These are phyloP conservation scores for Phialophora expanda DNA, from an alignment of 2,329 filamentous ascomycete species.

Conservation along the genomic window DNA sequence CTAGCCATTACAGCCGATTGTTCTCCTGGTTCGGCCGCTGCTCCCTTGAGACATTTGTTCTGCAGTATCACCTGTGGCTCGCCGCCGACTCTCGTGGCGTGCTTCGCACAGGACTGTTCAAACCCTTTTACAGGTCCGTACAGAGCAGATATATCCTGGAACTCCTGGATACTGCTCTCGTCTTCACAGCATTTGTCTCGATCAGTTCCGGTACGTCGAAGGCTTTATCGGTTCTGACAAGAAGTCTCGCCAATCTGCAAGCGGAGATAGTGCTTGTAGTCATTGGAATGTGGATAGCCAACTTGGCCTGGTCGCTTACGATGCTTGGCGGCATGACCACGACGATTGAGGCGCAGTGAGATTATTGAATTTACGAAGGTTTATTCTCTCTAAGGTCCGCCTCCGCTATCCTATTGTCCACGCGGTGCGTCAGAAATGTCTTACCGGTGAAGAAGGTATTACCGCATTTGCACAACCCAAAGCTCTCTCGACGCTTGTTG, in stretches of 20 bases:
- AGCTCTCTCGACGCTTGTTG: neutral
- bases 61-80: slow-evolving; percentile 68
- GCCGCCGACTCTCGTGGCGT: slow-evolving; percentile 62
- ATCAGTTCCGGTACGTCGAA: slow-evolving; percentile 47
- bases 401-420: neutral
- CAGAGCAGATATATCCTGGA: slow-evolving; percentile 36
- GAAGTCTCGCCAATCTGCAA: slow-evolving; percentile 43
- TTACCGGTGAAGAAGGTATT: neutral
- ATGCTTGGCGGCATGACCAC: neutral
- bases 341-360: neutral
- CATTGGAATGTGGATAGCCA: slow-evolving; percentile 8
- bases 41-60: slow-evolving; percentile 64
- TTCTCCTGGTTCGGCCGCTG: slow-evolving; percentile 63
- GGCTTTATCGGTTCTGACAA: slow-evolving; percentile 48
- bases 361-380: too few relatives aligned
- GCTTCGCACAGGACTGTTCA: slow-evolving; percentile 47
- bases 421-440: neutral
- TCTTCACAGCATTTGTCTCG: slow-evolving; percentile 54
- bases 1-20: slow-evolving; percentile 52
- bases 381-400: too few relatives aligned
- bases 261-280: neutral
- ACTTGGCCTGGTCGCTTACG: slow-evolving; percentile 4
- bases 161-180: slow-evolving; percentile 40
- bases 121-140: slow-evolving; percentile 1
- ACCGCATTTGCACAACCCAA: neutral